These are phyloP conservation scores for Piper longum DNA, from an alignment of 164 flowering plant genomes.

Conservation along the genomic window DNA sequence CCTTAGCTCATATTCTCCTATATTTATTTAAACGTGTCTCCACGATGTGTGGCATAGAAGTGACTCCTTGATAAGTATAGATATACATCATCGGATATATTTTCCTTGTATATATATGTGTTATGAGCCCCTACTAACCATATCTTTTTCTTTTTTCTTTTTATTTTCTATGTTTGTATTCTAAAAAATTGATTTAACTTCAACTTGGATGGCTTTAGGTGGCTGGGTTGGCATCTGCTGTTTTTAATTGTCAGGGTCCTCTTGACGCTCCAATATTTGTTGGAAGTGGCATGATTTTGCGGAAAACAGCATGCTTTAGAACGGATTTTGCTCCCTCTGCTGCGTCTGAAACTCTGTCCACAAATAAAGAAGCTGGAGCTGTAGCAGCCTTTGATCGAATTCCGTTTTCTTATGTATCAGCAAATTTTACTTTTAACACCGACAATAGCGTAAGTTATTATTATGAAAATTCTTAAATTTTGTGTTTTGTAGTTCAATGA, in stretches of 20 bases:
- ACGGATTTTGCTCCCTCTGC: conserved; percentile 40
- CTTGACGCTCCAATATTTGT: conserved; percentile 88
- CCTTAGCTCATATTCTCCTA: too few relatives aligned
- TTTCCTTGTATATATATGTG: too few relatives aligned
- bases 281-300: conserved; percentile 85
- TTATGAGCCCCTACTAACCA: too few relatives aligned
- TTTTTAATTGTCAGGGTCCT: conserved; percentile 97
- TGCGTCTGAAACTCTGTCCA: conserved; percentile 69
- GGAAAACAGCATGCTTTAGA: conserved; percentile 37
- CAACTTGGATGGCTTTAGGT: conserved; percentile 31
- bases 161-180: too few relatives aligned
- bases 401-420: conserved; percentile 82
- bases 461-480: too few relatives aligned
- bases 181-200: too few relatives aligned
- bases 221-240: conserved; percentile 91
- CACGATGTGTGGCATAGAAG: too few relatives aligned
- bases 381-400: conserved; percentile 91
- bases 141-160: too few relatives aligned
- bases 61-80: too few relatives aligned
- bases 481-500: too few relatives aligned
- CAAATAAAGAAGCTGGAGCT: conserved; percentile 85
- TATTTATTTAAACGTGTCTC: too few relatives aligned
- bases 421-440: conserved; percentile 86
- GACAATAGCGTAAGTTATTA: conserved; percentile 69
- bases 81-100: too few relatives aligned